A percentile compares a stretch with the other conserved stretches of the same genome.
Evolutionary conservation across 2,329 filamentous ascomycete genomes (phyloP).

Genomic region (Cordyceps pruinosa): DNA sequence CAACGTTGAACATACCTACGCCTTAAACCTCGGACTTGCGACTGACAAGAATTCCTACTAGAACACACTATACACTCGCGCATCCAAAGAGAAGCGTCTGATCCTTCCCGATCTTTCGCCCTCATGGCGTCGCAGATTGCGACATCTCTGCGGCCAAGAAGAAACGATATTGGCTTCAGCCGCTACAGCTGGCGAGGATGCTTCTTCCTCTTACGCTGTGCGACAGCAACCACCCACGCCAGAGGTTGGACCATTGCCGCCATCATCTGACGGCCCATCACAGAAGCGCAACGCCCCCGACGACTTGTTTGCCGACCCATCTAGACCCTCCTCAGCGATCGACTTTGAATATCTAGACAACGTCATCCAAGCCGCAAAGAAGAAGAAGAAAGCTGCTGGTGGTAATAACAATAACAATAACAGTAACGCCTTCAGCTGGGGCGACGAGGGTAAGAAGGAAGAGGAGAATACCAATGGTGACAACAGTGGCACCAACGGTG

Average conservation of each 20-base stretch:
- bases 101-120: constrained; percentile 10
- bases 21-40: not conserved
- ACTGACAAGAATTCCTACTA: not conserved
- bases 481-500: constrained; percentile 15
- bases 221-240: not conserved
- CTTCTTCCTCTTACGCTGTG: not conserved
- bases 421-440: constrained; percentile 8
- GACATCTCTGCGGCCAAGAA: not conserved
- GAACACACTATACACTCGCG: not conserved
- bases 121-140: constrained; percentile 8
- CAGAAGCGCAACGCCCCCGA: not conserved
- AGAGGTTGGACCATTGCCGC: not conserved
- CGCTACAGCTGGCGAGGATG: not conserved
- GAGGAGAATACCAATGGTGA: constrained; percentile 4
- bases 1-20: not conserved
- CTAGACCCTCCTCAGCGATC: constrained; percentile 17
- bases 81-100: constrained; percentile 1
- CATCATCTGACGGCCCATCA: not conserved
- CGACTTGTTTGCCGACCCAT: constrained; percentile 17
- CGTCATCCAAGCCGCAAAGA: constrained; percentile 17
- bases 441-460: constrained; percentile 13
- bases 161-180: not conserved
- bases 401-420: constrained; percentile 10
- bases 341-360: constrained; percentile 18
- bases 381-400: constrained; percentile 14